phyloP scores from a whole-genome alignment of 805 yeast species.

The Yamadazyma philogaea region DNA sequence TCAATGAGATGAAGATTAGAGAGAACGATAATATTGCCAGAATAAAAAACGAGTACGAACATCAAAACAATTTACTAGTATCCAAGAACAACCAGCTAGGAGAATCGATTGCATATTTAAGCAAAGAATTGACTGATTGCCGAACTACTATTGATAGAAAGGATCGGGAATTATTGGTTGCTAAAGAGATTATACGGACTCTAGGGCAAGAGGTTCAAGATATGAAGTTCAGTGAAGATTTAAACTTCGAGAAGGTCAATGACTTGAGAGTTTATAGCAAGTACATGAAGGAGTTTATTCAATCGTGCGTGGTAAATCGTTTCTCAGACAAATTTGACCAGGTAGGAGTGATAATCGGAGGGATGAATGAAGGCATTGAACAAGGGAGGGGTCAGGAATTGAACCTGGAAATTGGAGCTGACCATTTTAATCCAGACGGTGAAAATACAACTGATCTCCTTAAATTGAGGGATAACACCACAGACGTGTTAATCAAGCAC shows the following conservation, averaged over 20 bases:
- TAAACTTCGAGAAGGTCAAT: conserved; percentile 1
- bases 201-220: conserved; percentile 4
- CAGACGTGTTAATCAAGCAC: conserved; percentile 4
- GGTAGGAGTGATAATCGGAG: conserved; percentile 10
- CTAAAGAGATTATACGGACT: conserved; percentile 9
- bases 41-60: conserved; percentile 7
- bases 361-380: not conserved
- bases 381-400: not conserved
- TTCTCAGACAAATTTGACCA: conserved; percentile 9
- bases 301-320: conserved; percentile 8
- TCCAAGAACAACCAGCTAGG: not conserved
- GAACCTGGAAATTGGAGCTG: not conserved
- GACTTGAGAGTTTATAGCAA: conserved; percentile 10
- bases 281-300: conserved; percentile 10
- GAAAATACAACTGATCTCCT: conserved; percentile 13
- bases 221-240: conserved; percentile 3
- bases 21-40: not conserved
- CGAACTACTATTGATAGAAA: conserved; percentile 1
- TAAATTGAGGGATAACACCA: conserved; percentile 5
- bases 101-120: conserved; percentile 4
- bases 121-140: not conserved
- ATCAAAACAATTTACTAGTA: not conserved
- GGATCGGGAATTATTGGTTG: conserved; percentile 5
- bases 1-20: conserved; percentile 2
- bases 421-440: not conserved